Percentiles rank a stretch among this genome's conserved stretches.
These are phyloP conservation scores for Loxodes magnus DNA, from an alignment of 73 alveolate species.

Conservation along the genomic window DNA sequence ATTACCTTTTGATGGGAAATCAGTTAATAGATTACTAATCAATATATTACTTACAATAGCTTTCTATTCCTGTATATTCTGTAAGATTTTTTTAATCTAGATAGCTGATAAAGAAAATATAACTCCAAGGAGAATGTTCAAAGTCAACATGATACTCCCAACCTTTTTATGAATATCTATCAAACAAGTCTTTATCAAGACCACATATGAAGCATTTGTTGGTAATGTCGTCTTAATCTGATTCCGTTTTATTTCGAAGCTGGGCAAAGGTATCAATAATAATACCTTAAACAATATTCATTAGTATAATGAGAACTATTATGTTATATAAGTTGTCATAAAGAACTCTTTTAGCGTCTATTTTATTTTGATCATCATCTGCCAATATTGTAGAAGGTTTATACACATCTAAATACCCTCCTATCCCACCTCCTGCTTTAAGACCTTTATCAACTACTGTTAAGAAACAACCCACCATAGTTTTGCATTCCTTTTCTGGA, in stretches of 20 bases:
- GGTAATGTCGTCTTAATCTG: conserved; percentile 65
- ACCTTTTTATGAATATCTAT: conserved; percentile 49
- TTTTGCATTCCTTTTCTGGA: conserved; percentile 71
- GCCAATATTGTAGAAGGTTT: conserved; percentile 41
- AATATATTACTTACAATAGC: conserved; percentile 65
- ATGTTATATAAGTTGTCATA: conserved; percentile 79
- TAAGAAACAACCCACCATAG: conserved; percentile 60
- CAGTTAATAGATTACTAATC: conserved; percentile 70
- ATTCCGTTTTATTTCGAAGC: conserved; percentile 78
- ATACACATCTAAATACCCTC: conserved; percentile 36
- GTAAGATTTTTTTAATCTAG: conserved; percentile 71
- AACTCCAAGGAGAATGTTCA: conserved; percentile 78
- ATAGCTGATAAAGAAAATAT: conserved; percentile 77
- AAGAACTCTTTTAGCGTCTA: conserved; percentile 37
- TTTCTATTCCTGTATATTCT: conserved; percentile 86
- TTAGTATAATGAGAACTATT: conserved; percentile 71
- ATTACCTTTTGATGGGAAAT: conserved; percentile 70
- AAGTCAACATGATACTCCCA: conserved; percentile 50
- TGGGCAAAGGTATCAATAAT: conserved; percentile 93
- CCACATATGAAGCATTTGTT: conserved; percentile 87
- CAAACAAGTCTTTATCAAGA: conserved; percentile 70
- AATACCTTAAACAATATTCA: conserved; percentile 91
- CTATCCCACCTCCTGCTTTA: conserved; percentile 85
- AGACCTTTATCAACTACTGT: conserved; percentile 70
- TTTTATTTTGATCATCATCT: conserved; percentile 13